Conservation (phyloP, 1,284 basidiomycete species). For the Filobasidium uniguttulatum region DNA sequence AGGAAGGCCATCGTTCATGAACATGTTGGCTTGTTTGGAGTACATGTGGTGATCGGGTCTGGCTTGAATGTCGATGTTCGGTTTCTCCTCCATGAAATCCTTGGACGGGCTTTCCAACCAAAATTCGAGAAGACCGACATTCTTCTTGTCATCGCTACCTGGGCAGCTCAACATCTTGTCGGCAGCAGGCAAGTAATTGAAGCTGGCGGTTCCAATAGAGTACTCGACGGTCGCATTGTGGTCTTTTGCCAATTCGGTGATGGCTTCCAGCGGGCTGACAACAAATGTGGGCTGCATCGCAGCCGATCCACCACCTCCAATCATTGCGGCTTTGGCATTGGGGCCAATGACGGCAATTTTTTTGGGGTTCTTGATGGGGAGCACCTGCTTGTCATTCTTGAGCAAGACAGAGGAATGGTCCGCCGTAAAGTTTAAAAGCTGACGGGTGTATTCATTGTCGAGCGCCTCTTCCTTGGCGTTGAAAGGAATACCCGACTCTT, state of each 20-base stretch:
- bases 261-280: slow-evolving; percentile 46
- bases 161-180: slow-evolving; percentile 11
- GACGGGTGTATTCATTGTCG: slow-evolving; percentile 40
- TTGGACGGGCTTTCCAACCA: slow-evolving; percentile 11
- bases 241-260: slow-evolving; percentile 30
- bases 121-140: slow-evolving; percentile 13
- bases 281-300: slow-evolving; percentile 42
- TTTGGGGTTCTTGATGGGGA: slow-evolving; percentile 37
- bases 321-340: slow-evolving; percentile 41
- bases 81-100: slow-evolving; percentile 8
- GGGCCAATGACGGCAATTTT: slow-evolving; percentile 42
- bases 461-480: slow-evolving; percentile 36
- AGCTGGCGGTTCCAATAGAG: slow-evolving; percentile 16
- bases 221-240: slow-evolving; percentile 18
- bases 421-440: slow-evolving; percentile 48
- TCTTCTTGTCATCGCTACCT: slow-evolving; percentile 1
- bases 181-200: slow-evolving; percentile 19
- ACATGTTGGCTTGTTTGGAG: slow-evolving; percentile 11
- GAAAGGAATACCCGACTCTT: slow-evolving; percentile 19
- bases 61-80: slow-evolving; percentile 4
- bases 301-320: slow-evolving; percentile 44
- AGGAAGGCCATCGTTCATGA: slow-evolving; percentile 17
- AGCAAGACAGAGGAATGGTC: slow-evolving; percentile 54
- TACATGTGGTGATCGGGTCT: slow-evolving; percentile 8
- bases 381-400: slow-evolving; percentile 47